Evolutionary conservation across 192 early-diverging fungal species (phyloP).

Genomic region (Oehlia diaphana): DNA sequence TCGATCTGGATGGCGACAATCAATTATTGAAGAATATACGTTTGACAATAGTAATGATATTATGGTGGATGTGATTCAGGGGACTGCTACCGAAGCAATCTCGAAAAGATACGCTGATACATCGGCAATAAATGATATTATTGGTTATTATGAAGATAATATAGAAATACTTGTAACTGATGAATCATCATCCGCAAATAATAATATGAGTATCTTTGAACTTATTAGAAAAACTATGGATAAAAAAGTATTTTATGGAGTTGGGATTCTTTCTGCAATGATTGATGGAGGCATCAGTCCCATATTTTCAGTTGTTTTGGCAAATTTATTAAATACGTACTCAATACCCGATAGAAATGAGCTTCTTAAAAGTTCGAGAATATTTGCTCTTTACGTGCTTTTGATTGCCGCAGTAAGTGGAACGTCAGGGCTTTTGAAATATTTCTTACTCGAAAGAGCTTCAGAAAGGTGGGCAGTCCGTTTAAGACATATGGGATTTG

Average conservation of each 20-base stretch:
- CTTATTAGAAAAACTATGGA: constrained; percentile 10
- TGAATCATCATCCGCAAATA: neutral
- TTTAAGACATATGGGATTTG: constrained; percentile 24
- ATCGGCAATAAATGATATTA: constrained; percentile 3
- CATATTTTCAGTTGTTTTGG: constrained; percentile 23
- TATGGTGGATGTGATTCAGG: neutral
- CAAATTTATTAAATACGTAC: constrained; percentile 16
- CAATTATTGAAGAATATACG: constrained; percentile 3
- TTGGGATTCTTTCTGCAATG: constrained; percentile 12
- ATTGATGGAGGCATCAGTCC: constrained; percentile 14
- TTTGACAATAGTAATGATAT: neutral
- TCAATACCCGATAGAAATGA: constrained; percentile 1
- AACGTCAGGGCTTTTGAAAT: constrained; percentile 14
- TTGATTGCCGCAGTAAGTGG: constrained; percentile 4
- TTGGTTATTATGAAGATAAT: constrained; percentile 29
- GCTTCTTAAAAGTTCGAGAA: neutral
- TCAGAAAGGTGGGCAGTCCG: constrained; percentile 18
- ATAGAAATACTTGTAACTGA: neutral
- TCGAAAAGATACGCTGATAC: constrained; percentile 4
- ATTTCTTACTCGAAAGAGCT: constrained; percentile 16
- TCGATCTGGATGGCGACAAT: neutral
- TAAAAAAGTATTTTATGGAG: neutral
- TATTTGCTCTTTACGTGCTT: constrained; percentile 1
- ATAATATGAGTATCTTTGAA: neutral
- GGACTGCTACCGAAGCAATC: neutral